Evolutionary conservation across 1,284 basidiomycete species (phyloP).

Genomic region (Heterobasidion occidentale): DNA sequence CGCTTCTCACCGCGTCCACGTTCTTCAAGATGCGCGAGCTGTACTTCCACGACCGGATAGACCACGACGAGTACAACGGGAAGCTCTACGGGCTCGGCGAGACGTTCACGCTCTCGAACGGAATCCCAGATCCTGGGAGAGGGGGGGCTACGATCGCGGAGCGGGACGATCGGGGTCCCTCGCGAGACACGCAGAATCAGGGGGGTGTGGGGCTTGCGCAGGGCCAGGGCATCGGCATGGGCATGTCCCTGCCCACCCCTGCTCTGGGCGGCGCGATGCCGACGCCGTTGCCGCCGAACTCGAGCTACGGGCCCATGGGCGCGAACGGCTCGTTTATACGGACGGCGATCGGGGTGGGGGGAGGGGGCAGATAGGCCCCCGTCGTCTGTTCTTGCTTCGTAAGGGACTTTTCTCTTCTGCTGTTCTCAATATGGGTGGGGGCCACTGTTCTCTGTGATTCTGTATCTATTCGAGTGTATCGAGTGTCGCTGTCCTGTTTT

Average conservation of each 20-base stretch:
- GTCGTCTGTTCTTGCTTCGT: not conserved
- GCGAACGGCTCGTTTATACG: constrained; percentile 57
- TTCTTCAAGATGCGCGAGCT: constrained; percentile 95
- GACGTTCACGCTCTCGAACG: constrained; percentile 60
- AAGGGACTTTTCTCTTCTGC: constrained; percentile 12
- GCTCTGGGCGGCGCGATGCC: constrained; percentile 26
- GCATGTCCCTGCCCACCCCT: constrained; percentile 29
- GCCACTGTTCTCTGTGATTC: constrained; percentile 5
- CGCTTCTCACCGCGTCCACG: constrained; percentile 84
- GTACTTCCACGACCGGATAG: constrained; percentile 85
- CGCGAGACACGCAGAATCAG: constrained; percentile 48
- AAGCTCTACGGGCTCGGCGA: constrained; percentile 74
- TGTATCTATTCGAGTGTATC: constrained; percentile 15
- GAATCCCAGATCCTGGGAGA: constrained; percentile 53
- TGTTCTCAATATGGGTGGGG: constrained; percentile 10
- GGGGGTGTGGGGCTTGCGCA: constrained; percentile 36
- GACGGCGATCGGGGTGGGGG: constrained; percentile 49
- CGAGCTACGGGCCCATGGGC: constrained; percentile 52
- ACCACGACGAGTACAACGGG: constrained; percentile 71
- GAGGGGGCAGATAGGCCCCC: constrained; percentile 29
- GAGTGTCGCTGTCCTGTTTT: constrained; percentile 4
- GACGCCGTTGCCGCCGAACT: constrained; percentile 35
- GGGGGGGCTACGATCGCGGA: constrained; percentile 72
- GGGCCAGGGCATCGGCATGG: constrained; percentile 17
- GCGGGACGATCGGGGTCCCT: constrained; percentile 56